Evolutionary conservation across 179 eudicot species (phyloP).

Genomic region (Corrigiola litoralis): DNA sequence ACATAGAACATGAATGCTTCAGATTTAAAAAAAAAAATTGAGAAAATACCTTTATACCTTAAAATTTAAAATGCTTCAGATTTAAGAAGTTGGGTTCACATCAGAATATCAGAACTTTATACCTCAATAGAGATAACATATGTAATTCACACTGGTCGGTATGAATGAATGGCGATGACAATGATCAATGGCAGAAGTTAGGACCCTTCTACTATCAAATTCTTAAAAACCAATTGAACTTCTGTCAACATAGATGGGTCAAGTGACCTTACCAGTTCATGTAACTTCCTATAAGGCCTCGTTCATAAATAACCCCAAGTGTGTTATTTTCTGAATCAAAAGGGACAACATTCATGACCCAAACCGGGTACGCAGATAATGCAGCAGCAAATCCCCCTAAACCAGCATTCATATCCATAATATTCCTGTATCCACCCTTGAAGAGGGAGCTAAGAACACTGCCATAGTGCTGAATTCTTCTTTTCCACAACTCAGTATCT

Average conservation of each 20-base stretch:
- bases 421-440: constrained; percentile 41
- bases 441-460: constrained; percentile 32
- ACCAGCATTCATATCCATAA: constrained; percentile 75
- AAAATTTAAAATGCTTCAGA: too few relatives aligned
- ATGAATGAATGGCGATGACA: too few relatives aligned
- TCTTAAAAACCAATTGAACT: background rate
- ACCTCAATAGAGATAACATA: too few relatives aligned
- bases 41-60: too few relatives aligned
- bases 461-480: constrained; percentile 43
- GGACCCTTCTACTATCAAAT: background rate
- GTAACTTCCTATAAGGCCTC: constrained; percentile 63
- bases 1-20: too few relatives aligned
- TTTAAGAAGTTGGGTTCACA: too few relatives aligned
- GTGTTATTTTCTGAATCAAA: constrained; percentile 39
- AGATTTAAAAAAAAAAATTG: too few relatives aligned
- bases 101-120: background rate
- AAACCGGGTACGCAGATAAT: constrained; percentile 44
- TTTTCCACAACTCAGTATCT: constrained; percentile 50
- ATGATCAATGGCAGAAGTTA: too few relatives aligned
- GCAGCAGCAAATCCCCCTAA: constrained; percentile 74
- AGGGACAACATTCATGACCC: constrained; percentile 78
- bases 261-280: constrained; percentile 48
- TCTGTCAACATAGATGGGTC: background rate
- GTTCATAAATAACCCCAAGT: constrained; percentile 59
- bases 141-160: background rate